phyloP scores from a whole-genome alignment of 2,329 filamentous ascomycete genomes.

The Fusarium robinianum region DNA sequence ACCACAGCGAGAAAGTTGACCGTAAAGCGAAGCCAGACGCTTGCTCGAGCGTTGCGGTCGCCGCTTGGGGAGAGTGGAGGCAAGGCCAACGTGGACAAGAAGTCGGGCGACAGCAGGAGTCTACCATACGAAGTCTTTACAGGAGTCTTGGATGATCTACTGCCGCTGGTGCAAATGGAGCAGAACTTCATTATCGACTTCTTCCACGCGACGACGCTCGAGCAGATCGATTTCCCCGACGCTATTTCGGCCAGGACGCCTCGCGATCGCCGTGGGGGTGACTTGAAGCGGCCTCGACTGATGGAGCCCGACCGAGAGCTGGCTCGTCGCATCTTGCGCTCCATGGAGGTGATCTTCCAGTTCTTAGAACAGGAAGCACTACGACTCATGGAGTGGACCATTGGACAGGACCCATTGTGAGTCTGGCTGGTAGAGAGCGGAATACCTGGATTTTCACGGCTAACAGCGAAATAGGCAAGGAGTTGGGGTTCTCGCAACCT shows the following conservation, averaged over 20 bases:
- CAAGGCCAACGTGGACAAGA: constrained; percentile 58
- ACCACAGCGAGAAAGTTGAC: constrained; percentile 86
- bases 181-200: constrained; percentile 98
- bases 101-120: constrained; percentile 65
- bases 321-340: constrained; percentile 80
- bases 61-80: constrained; percentile 65
- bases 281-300: constrained; percentile 73
- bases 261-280: constrained; percentile 69
- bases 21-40: constrained; percentile 89
- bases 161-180: constrained; percentile 85
- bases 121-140: constrained; percentile 82
- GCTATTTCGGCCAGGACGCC: constrained; percentile 69
- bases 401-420: constrained; percentile 80
- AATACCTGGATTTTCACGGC: neutral
- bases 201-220: constrained; percentile 89
- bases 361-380: constrained; percentile 82
- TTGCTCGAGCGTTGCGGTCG: constrained; percentile 73
- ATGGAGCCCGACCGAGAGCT: constrained; percentile 89
- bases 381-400: constrained; percentile 80
- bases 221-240: constrained; percentile 82
- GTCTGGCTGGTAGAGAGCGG: too few species aligned
- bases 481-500: constrained; percentile 78
- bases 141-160: constrained; percentile 77
- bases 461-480: constrained; percentile 69
- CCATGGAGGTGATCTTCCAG: constrained; percentile 86